Evolutionary conservation across 257 asterid species (phyloP).

Genomic region (Ocimum tenuiflorum): DNA sequence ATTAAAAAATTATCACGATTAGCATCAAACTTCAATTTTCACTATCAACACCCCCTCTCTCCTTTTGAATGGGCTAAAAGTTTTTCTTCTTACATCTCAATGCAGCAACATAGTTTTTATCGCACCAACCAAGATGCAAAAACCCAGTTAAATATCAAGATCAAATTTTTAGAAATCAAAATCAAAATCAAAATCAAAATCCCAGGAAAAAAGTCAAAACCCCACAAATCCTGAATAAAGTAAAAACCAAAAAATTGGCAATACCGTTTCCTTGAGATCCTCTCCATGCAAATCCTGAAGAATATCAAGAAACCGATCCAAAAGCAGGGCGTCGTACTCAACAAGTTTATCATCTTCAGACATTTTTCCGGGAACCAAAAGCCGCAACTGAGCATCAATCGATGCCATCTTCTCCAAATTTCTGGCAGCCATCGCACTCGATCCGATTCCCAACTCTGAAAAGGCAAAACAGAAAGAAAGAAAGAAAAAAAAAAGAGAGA

Average conservation of each 20-base stretch:
- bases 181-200: conserved; percentile 7
- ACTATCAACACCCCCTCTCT: not conserved
- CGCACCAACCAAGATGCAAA: not conserved
- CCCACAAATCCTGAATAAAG: conserved; percentile 2
- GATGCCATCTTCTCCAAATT: conserved; percentile 40
- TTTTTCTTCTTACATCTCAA: not conserved
- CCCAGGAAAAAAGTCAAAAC: not conserved
- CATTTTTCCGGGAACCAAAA: conserved; percentile 48
- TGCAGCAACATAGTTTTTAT: not conserved
- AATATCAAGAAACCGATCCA: too few relatives aligned
- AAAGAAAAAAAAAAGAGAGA: not conserved
- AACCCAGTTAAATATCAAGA: not conserved
- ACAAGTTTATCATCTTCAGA: conserved; percentile 58
- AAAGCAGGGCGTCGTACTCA: conserved; percentile 59
- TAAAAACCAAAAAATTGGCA: not conserved
- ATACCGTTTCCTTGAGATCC: conserved; percentile 55
- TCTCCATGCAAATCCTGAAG: conserved; percentile 63
- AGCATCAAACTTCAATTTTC: not conserved
- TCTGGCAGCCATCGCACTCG: conserved; percentile 20
- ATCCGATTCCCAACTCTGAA: conserved; percentile 5
- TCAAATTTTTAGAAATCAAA: not conserved
- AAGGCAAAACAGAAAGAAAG: too few relatives aligned
- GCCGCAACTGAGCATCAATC: conserved; percentile 58
- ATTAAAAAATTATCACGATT: not conserved
- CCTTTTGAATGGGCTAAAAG: not conserved